Evolutionary conservation across 1,139 yeast genomes (phyloP).

Genomic region (Sugiyamaella paludigena): DNA sequence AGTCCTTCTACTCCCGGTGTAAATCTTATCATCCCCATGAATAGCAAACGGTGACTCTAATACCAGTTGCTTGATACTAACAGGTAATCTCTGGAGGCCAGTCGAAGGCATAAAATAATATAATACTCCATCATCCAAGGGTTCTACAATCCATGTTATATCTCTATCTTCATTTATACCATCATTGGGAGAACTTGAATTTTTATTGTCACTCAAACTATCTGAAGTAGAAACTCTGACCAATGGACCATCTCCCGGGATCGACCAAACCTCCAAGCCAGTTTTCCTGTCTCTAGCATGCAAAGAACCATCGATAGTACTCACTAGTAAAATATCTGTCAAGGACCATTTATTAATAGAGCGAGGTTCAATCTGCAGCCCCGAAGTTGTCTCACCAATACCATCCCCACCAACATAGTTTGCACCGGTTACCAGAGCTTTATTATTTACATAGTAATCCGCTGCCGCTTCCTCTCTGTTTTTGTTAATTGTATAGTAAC

Average conservation of each 20-base stretch:
- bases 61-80: constrained; percentile 75
- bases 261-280: constrained; percentile 78
- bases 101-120: constrained; percentile 75
- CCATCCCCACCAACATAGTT: too few relatives aligned
- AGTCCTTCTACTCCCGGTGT: constrained; percentile 81
- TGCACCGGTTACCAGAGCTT: too few relatives aligned
- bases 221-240: constrained; percentile 31
- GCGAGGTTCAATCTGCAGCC: background rate
- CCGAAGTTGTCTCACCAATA: too few relatives aligned
- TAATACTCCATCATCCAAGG: constrained; percentile 80
- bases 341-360: constrained; percentile 53
- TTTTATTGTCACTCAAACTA: constrained; percentile 12
- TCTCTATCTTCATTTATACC: constrained; percentile 32
- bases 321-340: constrained; percentile 61
- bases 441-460: too few relatives aligned
- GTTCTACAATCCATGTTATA: constrained; percentile 83
- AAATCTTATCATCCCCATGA: constrained; percentile 80
- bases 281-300: constrained; percentile 77
- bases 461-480: too few relatives aligned
- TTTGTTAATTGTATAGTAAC: too few relatives aligned
- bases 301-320: constrained; percentile 85
- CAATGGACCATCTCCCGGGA: constrained; percentile 47
- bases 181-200: constrained; percentile 18
- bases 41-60: constrained; percentile 68
- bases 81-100: constrained; percentile 80